Evolutionary conservation across 495 filamentous ascomycete species (phyloP), one percentile per base, ranked within the genome.

Genomic region (Apodospora peruviana): DNA sequence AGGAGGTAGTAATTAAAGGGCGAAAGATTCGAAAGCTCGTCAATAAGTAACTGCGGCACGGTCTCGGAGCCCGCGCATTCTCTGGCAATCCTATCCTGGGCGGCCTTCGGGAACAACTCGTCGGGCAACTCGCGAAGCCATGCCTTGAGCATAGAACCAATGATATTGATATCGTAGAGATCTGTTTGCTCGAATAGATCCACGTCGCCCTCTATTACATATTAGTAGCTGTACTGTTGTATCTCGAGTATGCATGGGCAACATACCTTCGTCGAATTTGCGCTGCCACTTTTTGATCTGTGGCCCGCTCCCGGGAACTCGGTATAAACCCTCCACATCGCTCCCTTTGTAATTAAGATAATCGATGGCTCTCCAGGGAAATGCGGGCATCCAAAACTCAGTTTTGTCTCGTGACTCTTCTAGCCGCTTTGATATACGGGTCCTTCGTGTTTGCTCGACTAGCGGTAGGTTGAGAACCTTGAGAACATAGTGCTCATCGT

Each of bases 1-100:
- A 96, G 83, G 24, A 96, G 86, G 58, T 96, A 95, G 68, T 96
- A 96, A 67, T 96, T 90, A 71, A 87, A 95, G 0, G 90, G 90
- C 3, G 90, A 85, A 12, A 96, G 77, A 49, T 85, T 89, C 3
- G 90, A 94, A 2, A 96, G 83, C 65, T 94, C 90, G 47, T 96
- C 89, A 55, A 88, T 84, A 41, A 96, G 75, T 62, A 88, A 53
- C 53, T 91, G 84, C 5, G 90, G 90, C 3, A 88, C 86, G 21
- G 75, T 79, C 18, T 84, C 85, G 37, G 86, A 79, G n/a, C 83
- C 83, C 50, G 79, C 78, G 56, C 87, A 90, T 57, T 89, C 80
- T 48, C 78, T 74, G 8, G 83, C 78, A 47, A 96, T 85, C 62
- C 80, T 77, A 23, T 83, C 78, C 62, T 96, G 90, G 1, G 78